Evolutionary conservation across 345 rosid genomes (phyloP), one percentile per base, ranked within the genome.

Genomic region (Clausena lansium): DNA sequence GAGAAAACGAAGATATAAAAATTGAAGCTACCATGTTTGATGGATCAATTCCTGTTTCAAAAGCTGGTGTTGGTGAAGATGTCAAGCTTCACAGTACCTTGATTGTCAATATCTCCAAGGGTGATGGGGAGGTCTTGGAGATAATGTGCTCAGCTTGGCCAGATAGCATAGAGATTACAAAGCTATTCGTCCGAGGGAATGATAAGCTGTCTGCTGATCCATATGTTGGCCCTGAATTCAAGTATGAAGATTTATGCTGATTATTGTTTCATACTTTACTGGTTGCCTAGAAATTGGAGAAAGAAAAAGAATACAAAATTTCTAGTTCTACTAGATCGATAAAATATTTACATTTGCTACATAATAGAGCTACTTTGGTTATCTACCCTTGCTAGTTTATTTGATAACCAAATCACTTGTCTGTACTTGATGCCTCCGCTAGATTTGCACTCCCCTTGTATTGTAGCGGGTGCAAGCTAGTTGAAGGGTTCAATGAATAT

Each of bases 21-120:
- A 85, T 95, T 36, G 98, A 93, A 85, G 97, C 93, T 38, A 95
- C 96, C 70, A 86, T 93, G 93, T 89, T 95, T 81, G 94, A 93
- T 83, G 97, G 89, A 69, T 87, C 89, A 7, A 35, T 88, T 79
- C 88, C 97, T 22, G 61, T 76, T 64, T 76, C 92, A 24, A 83
- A 86, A 77, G 67, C 86, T 33, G 61, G 65, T 32, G 83, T 28
- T 59, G 84, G 80, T 50, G 86, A 83, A 66, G 87, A 84, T 35
- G 82, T 84, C 52, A 75, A 83, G 79, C 94, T 90, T 83, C 97
- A 89, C 81, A 84, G 93, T 58, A 88, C 96, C 66, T 83, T 93
- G 81, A 77, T 92, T 71, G 92, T 94, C 81, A 90, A 79, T 83
- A 88, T 95, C 83, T 80, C 89, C 4, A 93, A 95, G 81, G 88